Evolutionary conservation across 805 yeast species (phyloP).

Genomic region (Maudiozyma pseudohumilis): DNA sequence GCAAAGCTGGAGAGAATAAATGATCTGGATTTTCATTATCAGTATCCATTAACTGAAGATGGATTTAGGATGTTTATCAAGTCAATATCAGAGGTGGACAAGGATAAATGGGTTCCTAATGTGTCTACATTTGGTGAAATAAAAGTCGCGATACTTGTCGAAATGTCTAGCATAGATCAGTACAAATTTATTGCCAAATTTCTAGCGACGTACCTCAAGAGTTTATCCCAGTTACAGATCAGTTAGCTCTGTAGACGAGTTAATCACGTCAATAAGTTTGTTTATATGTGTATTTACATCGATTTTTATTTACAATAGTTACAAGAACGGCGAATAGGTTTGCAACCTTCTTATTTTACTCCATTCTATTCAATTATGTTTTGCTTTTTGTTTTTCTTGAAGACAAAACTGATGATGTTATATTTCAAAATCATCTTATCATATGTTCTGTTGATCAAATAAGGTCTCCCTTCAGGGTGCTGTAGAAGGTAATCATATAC

Average conservation of each 20-base stretch:
- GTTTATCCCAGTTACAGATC: slow-evolving; percentile 27
- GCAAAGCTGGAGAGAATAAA: slow-evolving; percentile 7
- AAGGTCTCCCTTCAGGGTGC: slow-evolving; percentile 33
- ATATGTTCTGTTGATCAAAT: slow-evolving; percentile 34
- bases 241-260: no score
- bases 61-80: slow-evolving; percentile 14
- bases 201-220: slow-evolving; percentile 44
- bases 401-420: slow-evolving; percentile 38
- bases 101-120: slow-evolving; percentile 9
- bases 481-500: slow-evolving; percentile 31
- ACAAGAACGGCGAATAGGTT: neutral
- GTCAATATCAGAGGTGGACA: neutral
- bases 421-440: slow-evolving; percentile 48
- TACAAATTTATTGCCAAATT: slow-evolving; percentile 42
- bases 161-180: slow-evolving; percentile 30
- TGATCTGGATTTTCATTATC: slow-evolving; percentile 4
- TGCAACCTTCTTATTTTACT: neutral
- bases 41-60: slow-evolving; percentile 14
- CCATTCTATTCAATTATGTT: neutral
- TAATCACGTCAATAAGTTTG: neutral
- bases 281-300: neutral
- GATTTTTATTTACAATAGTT: neutral
- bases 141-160: slow-evolving; percentile 35
- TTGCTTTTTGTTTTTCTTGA: slow-evolving; percentile 7
- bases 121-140: slow-evolving; percentile 34